Conservation (phyloP, 2,329 filamentous ascomycete species). For the Bipolaris bicolor region DNA sequence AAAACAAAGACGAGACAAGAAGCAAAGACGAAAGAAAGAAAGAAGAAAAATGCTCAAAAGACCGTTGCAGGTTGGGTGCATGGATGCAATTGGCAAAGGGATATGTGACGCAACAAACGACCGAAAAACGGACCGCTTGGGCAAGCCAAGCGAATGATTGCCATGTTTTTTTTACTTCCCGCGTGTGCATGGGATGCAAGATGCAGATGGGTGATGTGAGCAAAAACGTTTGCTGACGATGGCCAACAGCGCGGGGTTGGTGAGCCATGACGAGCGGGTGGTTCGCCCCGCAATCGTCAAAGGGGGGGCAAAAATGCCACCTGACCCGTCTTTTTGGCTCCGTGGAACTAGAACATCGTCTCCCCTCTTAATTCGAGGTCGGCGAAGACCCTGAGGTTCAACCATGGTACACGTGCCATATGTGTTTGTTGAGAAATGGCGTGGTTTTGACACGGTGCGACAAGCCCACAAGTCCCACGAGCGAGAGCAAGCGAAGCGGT, state of each 20-base stretch:
- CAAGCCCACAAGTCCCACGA: conserved; percentile 12
- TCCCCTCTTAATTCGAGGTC: not conserved
- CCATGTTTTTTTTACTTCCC: no score
- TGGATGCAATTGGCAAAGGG: not conserved
- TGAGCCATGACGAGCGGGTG: not conserved
- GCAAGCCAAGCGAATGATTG: no score
- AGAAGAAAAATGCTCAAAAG: no score
- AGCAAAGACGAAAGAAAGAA: no score
- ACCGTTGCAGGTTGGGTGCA: no score
- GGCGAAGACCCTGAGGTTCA: conserved; percentile 8
- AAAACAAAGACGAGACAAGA: no score
- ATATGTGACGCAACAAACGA: not conserved
- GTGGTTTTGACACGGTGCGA: conserved; percentile 16
- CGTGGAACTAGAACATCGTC: not conserved
- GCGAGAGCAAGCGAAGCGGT: not conserved
- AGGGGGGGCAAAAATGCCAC: not conserved
- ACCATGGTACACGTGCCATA: conserved; percentile 12
- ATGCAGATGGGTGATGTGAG: no score
- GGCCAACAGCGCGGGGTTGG: no score
- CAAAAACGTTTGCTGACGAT: no score
- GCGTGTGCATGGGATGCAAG: no score
- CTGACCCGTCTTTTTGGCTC: not conserved
- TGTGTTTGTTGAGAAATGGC: conserved; percentile 4
- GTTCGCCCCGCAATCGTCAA: not conserved
- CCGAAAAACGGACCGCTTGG: no score